A percentile compares a stretch with the other conserved stretches of the same genome.
These are phyloP conservation scores for Psilocybe sp. DNA, from an alignment of 768 basidiomycete species.

Conservation along the genomic window DNA sequence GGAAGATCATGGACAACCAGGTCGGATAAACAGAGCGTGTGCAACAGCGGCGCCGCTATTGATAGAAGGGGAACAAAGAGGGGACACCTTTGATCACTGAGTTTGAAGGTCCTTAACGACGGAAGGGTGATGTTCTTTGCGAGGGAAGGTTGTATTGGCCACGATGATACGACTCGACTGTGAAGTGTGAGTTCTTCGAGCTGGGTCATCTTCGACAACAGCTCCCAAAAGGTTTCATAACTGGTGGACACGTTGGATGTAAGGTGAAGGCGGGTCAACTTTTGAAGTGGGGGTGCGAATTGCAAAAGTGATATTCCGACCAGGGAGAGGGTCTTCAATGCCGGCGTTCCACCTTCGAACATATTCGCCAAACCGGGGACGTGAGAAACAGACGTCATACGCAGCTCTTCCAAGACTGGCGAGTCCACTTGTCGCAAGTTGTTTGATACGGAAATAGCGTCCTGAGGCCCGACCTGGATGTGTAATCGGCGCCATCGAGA, in stretches of 20 bases:
- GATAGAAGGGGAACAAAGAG: slow-evolving; percentile 19
- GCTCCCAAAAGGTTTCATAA: slow-evolving; percentile 11
- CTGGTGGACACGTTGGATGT: slow-evolving; percentile 15
- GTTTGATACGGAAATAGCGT: slow-evolving; percentile 9
- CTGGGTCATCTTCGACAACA: slow-evolving; percentile 14
- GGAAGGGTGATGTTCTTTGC: slow-evolving; percentile 16
- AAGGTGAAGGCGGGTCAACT: slow-evolving; percentile 17
- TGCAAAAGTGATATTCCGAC: slow-evolving; percentile 13
- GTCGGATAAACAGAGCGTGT: slow-evolving; percentile 18
- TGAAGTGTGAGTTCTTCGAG: slow-evolving; percentile 18
- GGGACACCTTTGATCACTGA: slow-evolving; percentile 20
- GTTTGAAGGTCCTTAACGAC: slow-evolving; percentile 15
- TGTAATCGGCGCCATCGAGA: slow-evolving; percentile 14
- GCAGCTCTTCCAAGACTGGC: slow-evolving; percentile 16
- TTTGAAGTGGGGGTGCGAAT: slow-evolving; percentile 12
- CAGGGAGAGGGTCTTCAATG: slow-evolving; percentile 16
- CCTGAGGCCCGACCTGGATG: slow-evolving; percentile 13
- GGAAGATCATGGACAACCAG: slow-evolving; percentile 20
- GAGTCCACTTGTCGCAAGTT: slow-evolving; percentile 11
- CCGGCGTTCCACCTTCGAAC: slow-evolving; percentile 13
- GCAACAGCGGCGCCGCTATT: slow-evolving; percentile 18
- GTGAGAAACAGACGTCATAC: slow-evolving; percentile 13
- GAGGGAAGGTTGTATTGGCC: slow-evolving; percentile 15
- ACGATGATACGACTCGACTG: slow-evolving; percentile 18
- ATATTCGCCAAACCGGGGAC: slow-evolving; percentile 9